A percentile compares a stretch with the other conserved stretches of the same genome.
These are phyloP conservation scores for Chlorencoelia australis DNA, from an alignment of 2,329 filamentous ascomycete genomes.

Conservation along the genomic window DNA sequence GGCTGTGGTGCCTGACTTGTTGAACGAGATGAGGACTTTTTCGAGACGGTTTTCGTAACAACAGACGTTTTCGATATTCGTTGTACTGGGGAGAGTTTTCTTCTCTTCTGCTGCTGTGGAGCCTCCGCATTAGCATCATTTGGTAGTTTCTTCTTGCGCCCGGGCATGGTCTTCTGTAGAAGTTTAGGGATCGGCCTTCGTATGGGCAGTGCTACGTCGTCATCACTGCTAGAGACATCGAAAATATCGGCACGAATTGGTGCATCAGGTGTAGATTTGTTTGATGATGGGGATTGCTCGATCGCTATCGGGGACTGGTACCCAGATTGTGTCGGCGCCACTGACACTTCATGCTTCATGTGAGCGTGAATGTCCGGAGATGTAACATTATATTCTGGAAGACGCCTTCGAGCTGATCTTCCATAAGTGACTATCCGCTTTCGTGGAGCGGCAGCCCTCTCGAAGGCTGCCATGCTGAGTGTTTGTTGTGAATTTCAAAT, in stretches of 20 bases:
- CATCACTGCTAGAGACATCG: conserved; percentile 16
- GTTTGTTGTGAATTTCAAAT: conserved; percentile 1
- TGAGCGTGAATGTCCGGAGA: conserved; percentile 5
- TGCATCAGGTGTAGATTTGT: conserved; percentile 2
- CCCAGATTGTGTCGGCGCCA: conserved; percentile 1
- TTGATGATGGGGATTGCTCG: conserved; percentile 1
- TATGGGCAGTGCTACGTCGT: conserved; percentile 4
- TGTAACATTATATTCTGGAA: conserved; percentile 21
- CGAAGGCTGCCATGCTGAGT: conserved; percentile 21
- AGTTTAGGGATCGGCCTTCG: conserved; percentile 12
- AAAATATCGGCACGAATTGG: conserved; percentile 10
- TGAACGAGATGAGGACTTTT: conserved; percentile 6
- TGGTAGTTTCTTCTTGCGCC: conserved; percentile 3
- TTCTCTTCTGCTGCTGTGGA: conserved; percentile 17
- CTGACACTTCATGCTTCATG: conserved; percentile 4
- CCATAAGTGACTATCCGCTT: conserved; percentile 27
- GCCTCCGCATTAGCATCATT: conserved; percentile 6
- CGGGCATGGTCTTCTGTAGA: conserved; percentile 2
- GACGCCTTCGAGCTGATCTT: conserved; percentile 22
- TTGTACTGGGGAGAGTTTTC: conserved; percentile 19
- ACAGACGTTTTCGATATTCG: conserved; percentile 3
- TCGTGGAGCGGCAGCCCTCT: conserved; percentile 16
- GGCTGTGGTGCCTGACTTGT: not conserved
- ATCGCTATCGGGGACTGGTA: conserved; percentile 1
- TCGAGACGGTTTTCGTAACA: conserved; percentile 2